Conservation (phyloP, 805 yeast species). For the Metschnikowia continentalis region DNA sequence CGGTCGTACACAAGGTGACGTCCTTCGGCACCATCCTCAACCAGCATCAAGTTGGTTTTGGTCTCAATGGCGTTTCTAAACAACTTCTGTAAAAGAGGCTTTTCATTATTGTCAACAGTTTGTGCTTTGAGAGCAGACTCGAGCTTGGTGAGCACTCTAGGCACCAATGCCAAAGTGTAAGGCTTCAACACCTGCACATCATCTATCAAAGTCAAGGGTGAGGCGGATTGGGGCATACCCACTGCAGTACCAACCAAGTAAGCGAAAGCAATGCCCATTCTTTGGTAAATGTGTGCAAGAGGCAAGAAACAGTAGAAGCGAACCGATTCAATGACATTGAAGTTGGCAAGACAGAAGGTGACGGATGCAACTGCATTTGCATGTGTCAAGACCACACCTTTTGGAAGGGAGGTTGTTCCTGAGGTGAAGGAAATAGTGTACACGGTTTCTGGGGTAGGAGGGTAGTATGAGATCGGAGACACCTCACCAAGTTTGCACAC, state of each 20-base stretch:
- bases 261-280: slow-evolving; percentile 15
- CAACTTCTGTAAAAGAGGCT: slow-evolving; percentile 26
- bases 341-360: slow-evolving; percentile 8
- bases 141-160: slow-evolving; percentile 56
- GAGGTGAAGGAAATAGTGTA: slow-evolving; percentile 48
- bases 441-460: slow-evolving; percentile 31
- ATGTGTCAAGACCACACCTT: slow-evolving; percentile 58
- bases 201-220: slow-evolving; percentile 51
- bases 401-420: slow-evolving; percentile 63
- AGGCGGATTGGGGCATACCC: slow-evolving; percentile 31
- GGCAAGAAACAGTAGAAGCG: slow-evolving; percentile 22
- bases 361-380: slow-evolving; percentile 13
- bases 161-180: slow-evolving; percentile 52
- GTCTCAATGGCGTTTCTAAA: slow-evolving; percentile 28
- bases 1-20: slow-evolving; percentile 32
- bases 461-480: slow-evolving; percentile 23
- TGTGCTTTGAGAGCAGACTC: slow-evolving; percentile 38
- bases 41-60: slow-evolving; percentile 31
- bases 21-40: slow-evolving; percentile 36
- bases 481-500: slow-evolving; percentile 39
- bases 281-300: slow-evolving; percentile 24
- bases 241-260: slow-evolving; percentile 17
- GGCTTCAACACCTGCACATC: slow-evolving; percentile 57
- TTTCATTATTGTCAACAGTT: slow-evolving; percentile 28
- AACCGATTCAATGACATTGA: neutral